Conservation (phyloP, 140 eudicot genomes). For the Stevia rebaudiana region DNA sequence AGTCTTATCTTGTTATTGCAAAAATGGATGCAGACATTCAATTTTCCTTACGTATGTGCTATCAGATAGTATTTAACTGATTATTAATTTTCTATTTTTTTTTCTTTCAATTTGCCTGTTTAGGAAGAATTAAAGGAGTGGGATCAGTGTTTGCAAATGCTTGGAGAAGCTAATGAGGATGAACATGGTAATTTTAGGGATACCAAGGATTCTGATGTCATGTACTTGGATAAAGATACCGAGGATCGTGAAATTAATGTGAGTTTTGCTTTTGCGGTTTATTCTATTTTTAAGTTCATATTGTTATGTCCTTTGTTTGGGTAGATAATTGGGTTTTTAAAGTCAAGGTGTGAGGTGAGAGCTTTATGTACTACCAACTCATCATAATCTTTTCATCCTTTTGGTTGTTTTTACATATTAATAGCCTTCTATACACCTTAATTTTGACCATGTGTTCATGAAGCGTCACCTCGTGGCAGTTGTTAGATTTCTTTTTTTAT, state of each 20-base stretch:
- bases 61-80: not conserved
- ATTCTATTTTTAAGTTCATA: not conserved
- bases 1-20: not conserved
- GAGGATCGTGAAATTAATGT: slow-evolving; percentile 98
- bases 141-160: slow-evolving; percentile 96
- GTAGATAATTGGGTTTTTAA: no score
- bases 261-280: slow-evolving; percentile 22
- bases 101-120: not conserved
- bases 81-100: not conserved
- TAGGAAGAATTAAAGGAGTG: slow-evolving; percentile 97
- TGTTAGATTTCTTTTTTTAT: not conserved
- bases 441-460: no score
- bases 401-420: no score
- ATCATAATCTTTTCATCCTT: no score
- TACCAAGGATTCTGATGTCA: slow-evolving; percentile 58
- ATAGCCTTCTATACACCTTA: no score
- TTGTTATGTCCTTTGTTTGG: not conserved
- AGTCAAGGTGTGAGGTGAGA: no score
- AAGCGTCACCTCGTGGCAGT: no score
- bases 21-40: not conserved
- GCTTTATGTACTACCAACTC: no score
- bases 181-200: slow-evolving; percentile 79
- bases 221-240: slow-evolving; percentile 86
- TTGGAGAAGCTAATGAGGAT: slow-evolving; percentile 88
- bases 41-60: not conserved